Evolutionary conservation across 306 rosid genomes (phyloP), one percentile per base, ranked within the genome.

Genomic region (Malus fusca): DNA sequence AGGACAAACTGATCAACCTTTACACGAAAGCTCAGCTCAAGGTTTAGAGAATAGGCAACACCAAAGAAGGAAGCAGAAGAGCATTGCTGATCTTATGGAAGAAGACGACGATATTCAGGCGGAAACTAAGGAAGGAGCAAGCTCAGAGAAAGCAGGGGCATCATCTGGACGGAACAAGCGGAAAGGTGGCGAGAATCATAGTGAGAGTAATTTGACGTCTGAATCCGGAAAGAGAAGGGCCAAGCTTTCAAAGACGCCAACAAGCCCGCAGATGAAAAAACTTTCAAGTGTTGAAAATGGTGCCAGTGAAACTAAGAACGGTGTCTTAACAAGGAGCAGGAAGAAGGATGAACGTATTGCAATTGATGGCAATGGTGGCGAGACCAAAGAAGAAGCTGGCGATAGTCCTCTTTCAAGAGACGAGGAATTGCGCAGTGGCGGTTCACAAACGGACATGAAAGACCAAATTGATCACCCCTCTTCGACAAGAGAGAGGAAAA

Each of bases 81-180:
- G 86, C 80, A 89, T 93, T 64, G 93, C 95, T 23, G 91, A 90
- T 79, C 83, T 93, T 75, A 79, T 93, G 82, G 89, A 78, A 73
- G 86, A 64, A 61, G 80, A 81, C 65, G 78, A 61, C 28, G 84
- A 72, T 78, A 78, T 64, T 46, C 73, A 53, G 76, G 15, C 66
- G 33, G 81, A 67, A 81, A 65, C 40, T 60, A 79, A 46, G 70
- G 88, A 73, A 35, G 79, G 56, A 53, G 74, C 35, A 30, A 26
- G 33, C 37, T 40, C 76, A 35, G 75, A 65, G 55, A 86, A 79
- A 80, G 76, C 55, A 72, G 37, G 75, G 5, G 58, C 26, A 23
- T 8, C 69, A n/a, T 48, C 70, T 53, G 80, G 73, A 64, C 46
- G 46, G 63, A 87, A 82, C 79, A 88, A 82, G 83, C 82, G 72